Percentiles rank a stretch among this genome's conserved stretches.
Evolutionary conservation across 2,329 filamentous ascomycete genomes (phyloP).

Genomic region (Fusarium sterilihyphosum): DNA sequence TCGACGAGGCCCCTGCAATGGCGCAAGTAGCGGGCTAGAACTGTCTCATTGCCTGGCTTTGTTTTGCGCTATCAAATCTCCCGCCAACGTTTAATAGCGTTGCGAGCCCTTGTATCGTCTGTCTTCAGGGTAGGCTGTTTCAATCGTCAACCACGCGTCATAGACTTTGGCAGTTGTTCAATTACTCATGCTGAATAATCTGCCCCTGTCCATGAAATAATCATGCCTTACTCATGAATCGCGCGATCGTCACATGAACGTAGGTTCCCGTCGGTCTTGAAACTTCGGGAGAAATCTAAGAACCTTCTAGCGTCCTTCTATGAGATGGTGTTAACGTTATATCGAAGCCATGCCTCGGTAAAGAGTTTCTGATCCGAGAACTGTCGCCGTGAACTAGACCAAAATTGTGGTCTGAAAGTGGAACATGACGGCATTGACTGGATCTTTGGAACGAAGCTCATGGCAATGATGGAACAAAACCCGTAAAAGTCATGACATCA

Average conservation of each 20-base stretch:
- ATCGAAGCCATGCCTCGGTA: not conserved
- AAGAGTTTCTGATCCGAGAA: not conserved
- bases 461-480: not conserved
- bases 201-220: no score
- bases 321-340: not conserved
- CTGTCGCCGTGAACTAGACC: not conserved
- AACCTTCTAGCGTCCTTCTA: not conserved
- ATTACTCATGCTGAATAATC: constrained; percentile 13
- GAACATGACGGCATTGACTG: constrained; percentile 23
- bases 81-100: not conserved
- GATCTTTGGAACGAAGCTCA: not conserved
- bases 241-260: not conserved
- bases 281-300: not conserved
- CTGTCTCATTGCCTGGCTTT: not conserved
- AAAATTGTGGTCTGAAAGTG: constrained; percentile 6
- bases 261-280: not conserved
- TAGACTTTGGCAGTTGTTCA: not conserved
- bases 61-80: not conserved
- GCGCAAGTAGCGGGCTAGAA: not conserved
- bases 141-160: not conserved
- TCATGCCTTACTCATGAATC: not conserved
- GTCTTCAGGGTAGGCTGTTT: not conserved
- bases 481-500: constrained; percentile 19
- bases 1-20: not conserved
- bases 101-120: not conserved